Evolutionary conservation across 1,284 basidiomycete species (phyloP).

Genomic region (Neonothopanus nambi): DNA sequence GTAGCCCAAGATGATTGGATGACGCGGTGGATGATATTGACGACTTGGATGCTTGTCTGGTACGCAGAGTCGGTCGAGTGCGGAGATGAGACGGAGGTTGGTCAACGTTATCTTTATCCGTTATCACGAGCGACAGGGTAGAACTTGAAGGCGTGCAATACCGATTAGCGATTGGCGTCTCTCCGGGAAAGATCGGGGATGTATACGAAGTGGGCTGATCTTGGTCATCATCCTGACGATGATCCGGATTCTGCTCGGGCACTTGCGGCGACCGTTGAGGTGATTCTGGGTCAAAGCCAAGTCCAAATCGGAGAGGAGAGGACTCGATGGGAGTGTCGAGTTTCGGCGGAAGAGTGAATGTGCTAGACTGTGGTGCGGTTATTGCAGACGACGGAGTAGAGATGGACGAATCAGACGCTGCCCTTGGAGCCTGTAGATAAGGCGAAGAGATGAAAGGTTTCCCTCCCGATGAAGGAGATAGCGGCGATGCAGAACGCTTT

Average conservation of each 20-base stretch:
- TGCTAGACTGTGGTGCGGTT: slow-evolving; percentile 44
- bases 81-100: slow-evolving; percentile 27
- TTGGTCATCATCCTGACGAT: not conserved
- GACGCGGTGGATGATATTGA: slow-evolving; percentile 33
- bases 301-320: slow-evolving; percentile 41
- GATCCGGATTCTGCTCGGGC: not conserved
- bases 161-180: slow-evolving; percentile 51
- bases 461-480: slow-evolving; percentile 22
- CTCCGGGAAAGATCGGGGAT: slow-evolving; percentile 25
- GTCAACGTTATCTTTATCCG: slow-evolving; percentile 5
- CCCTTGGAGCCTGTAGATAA: slow-evolving; percentile 31
- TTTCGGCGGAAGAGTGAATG: slow-evolving; percentile 42
- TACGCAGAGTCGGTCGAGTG: slow-evolving; percentile 24
- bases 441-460: slow-evolving; percentile 19
- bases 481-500: slow-evolving; percentile 44
- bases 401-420: slow-evolving; percentile 45
- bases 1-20: slow-evolving; percentile 43
- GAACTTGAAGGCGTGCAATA: slow-evolving; percentile 38
- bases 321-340: slow-evolving; percentile 53
- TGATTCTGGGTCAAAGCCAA: slow-evolving; percentile 36
- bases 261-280: slow-evolving; percentile 16
- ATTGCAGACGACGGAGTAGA: slow-evolving; percentile 44
- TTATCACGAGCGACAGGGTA: slow-evolving; percentile 27
- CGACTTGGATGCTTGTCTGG: slow-evolving; percentile 22
- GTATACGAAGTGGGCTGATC: not conserved